A percentile compares a stretch with the other conserved stretches of the same genome.
Evolutionary conservation across 78 protist genomes (phyloP).

Genomic region (Isochrysis galbana): DNA sequence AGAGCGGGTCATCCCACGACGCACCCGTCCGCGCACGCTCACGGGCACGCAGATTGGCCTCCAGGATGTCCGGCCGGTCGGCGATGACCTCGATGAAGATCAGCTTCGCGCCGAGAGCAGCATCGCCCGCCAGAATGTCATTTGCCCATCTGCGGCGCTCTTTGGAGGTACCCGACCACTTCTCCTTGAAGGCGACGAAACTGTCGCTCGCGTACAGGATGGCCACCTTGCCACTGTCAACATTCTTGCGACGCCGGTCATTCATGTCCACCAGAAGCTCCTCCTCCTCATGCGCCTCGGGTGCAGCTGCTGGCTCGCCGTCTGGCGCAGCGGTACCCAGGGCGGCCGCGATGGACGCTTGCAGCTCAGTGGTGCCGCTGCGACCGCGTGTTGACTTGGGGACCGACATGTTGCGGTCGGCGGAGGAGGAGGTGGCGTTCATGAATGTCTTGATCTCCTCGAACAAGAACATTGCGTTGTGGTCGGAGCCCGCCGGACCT

Average conservation of each 20-base stretch:
- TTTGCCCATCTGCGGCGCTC: constrained; percentile 2
- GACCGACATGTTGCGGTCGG: background rate
- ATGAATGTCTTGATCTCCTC: background rate
- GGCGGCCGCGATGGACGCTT: background rate
- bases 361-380: background rate
- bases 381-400: background rate
- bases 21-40: background rate
- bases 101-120: background rate
- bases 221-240: background rate
- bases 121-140: background rate
- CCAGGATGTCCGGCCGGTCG: background rate
- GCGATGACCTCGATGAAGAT: constrained; percentile 6
- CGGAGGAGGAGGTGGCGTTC: background rate
- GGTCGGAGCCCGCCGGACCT: background rate
- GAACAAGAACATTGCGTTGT: background rate
- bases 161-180: constrained; percentile 10
- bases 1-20: background rate
- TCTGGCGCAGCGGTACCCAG: background rate
- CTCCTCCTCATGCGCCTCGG: background rate
- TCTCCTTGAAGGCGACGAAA: background rate
- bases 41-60: background rate
- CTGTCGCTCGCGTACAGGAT: background rate
- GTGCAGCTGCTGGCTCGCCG: too few relatives aligned
- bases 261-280: background rate
- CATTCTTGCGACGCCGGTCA: background rate